Percentiles rank a stretch among this genome's conserved stretches.
These are phyloP conservation scores for Backusella mclennaniae DNA, from an alignment of 192 early-diverging fungal genomes.

Conservation along the genomic window DNA sequence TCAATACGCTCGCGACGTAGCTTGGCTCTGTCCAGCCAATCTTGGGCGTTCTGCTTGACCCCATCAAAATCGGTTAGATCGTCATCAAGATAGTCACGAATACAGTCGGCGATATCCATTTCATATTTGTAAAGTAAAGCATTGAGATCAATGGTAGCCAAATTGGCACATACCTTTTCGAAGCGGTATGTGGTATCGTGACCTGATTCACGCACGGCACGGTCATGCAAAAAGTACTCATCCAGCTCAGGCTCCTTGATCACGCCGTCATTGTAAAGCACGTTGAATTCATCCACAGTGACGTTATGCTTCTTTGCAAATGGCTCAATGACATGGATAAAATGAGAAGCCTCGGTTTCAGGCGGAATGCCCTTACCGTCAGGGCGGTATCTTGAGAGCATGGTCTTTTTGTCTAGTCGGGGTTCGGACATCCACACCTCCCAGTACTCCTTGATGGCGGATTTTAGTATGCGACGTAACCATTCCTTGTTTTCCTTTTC, in stretches of 20 bases:
- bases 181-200: slow-evolving; percentile 95
- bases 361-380: slow-evolving; percentile 94
- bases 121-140: slow-evolving; percentile 94
- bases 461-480: slow-evolving; percentile 66
- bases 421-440: slow-evolving; percentile 87
- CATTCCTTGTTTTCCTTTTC: slow-evolving; percentile 62
- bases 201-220: slow-evolving; percentile 93
- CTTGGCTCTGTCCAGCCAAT: slow-evolving; percentile 67
- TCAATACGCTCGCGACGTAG: slow-evolving; percentile 65
- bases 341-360: slow-evolving; percentile 91
- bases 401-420: slow-evolving; percentile 69
- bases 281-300: slow-evolving; percentile 69
- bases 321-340: slow-evolving; percentile 82
- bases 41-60: slow-evolving; percentile 44
- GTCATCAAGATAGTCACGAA: slow-evolving; percentile 60
- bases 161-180: slow-evolving; percentile 84
- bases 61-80: slow-evolving; percentile 45
- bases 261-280: slow-evolving; percentile 63
- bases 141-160: slow-evolving; percentile 94
- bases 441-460: slow-evolving; percentile 88
- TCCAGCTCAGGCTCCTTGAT: slow-evolving; percentile 84
- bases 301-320: slow-evolving; percentile 69
- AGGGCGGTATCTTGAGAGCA: slow-evolving; percentile 81
- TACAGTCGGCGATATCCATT: slow-evolving; percentile 77
- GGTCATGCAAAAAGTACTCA: slow-evolving; percentile 95